Evolutionary conservation across 139 green algal species (phyloP).

Genomic region (Gonium pectorale): DNA sequence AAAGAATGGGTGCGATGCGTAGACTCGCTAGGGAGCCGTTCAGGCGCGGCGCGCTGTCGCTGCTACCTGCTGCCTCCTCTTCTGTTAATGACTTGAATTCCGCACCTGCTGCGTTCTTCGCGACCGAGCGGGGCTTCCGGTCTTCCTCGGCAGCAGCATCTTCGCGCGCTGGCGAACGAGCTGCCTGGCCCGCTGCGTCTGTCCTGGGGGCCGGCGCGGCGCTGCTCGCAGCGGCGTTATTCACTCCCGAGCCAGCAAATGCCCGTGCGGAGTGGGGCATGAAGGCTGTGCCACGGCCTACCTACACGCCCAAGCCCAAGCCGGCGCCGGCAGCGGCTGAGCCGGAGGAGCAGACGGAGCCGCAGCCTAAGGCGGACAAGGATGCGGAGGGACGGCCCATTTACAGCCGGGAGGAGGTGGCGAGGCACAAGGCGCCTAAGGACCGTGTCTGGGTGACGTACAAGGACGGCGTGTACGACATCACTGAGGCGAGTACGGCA

Average conservation of each 20-base stretch:
- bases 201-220: conserved; percentile 22
- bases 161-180: background rate
- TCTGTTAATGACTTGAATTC: no score
- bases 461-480: conserved; percentile 87
- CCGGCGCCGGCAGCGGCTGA: background rate
- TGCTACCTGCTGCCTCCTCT: no score
- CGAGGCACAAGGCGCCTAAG: conserved; percentile 76
- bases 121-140: background rate
- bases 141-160: background rate
- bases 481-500: conserved; percentile 72
- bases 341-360: background rate
- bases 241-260: background rate
- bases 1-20: no score
- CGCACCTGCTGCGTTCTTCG: background rate
- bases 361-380: background rate
- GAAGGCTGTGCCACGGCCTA: background rate
- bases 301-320: background rate
- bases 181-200: background rate
- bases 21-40: no score
- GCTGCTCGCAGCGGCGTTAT: conserved; percentile 2
- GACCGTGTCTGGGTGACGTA: conserved; percentile 90
- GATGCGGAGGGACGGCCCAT: conserved; percentile 34
- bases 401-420: conserved; percentile 73
- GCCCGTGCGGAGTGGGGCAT: conserved; percentile 14
- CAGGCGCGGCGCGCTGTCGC: no score